Evolutionary conservation across 108 stramenopile species (phyloP), one percentile per base, ranked within the genome.

Genomic region (Ochromonas danica): DNA sequence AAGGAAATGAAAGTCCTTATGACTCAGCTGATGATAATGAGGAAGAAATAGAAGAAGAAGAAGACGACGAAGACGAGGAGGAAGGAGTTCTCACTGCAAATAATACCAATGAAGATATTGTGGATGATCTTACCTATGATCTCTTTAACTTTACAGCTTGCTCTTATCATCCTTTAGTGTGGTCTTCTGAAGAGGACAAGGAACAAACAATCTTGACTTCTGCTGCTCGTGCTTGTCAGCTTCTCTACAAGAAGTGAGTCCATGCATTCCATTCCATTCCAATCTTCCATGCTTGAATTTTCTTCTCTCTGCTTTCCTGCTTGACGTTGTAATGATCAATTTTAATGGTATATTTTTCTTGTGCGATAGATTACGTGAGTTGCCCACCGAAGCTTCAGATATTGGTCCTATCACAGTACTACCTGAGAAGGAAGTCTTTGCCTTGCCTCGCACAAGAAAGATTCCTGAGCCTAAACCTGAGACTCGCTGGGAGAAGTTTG

Each of bases 401-500:
- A 60, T 36, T 14, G 72, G 72, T 41, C 36, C 36, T 10, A 6
- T 75, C 30, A 33, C 40, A 41, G 72, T 42, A 14, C 40, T 75
- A 31, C 72, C 72, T 10, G 17, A 3, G 10, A n/a, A n/a, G n/a
- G 72, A 75, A 75, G 28, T 42, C 3, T 36, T 42, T 42, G 6
- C n/a, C 3, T 57, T 85, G 39, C 85, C 85, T 33, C 70, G 85
- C 0, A 27, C 43, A 0, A 80, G 51, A 51, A 81, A 78, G 2
- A 1, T 62, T 3, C 86, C 88, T 0, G 63, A 82, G 57, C 63
- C 70, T 25, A 83, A 81, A 75, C 77, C 87, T 45, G 85, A 86
- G 45, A 89, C 89, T 0, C 70, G 42, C 30, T 89, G 89, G 89
- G 88, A 89, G 27, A 84, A 86, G 39, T 89, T 88, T 45, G 89